Percentiles rank a stretch among this genome's conserved stretches.
These are phyloP conservation scores for Apiospora saccharicola DNA, from an alignment of 2,329 filamentous ascomycete genomes.

Conservation along the genomic window DNA sequence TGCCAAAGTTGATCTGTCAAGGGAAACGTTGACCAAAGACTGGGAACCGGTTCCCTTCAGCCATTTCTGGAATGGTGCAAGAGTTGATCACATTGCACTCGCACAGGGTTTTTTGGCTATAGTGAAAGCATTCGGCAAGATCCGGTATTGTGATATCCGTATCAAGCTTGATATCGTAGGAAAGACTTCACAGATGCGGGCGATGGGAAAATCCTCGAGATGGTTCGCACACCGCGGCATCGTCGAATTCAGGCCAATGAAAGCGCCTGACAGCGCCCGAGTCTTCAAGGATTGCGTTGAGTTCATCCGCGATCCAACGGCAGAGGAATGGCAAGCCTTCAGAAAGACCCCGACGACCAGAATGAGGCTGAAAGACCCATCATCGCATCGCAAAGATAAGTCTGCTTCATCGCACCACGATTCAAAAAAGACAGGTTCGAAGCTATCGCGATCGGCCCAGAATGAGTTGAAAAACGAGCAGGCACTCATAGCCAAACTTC, in stretches of 20 bases:
- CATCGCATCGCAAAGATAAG: conserved; percentile 38
- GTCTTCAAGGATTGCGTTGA: conserved; percentile 70
- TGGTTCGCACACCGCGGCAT: conserved; percentile 64
- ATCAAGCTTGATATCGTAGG: conserved; percentile 63
- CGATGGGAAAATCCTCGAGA: conserved; percentile 64
- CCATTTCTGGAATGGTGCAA: conserved; percentile 62
- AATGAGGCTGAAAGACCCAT: conserved; percentile 37
- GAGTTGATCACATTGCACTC: conserved; percentile 65
- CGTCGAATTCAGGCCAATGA: conserved; percentile 64
- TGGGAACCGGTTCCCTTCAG: conserved; percentile 65
- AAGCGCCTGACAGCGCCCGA: conserved; percentile 54
- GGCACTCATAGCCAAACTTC: background rate
- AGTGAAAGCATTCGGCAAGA: conserved; percentile 63
- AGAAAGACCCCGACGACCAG: conserved; percentile 56
- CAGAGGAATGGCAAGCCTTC: conserved; percentile 64
- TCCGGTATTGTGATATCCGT: conserved; percentile 65
- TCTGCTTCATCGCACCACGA: background rate
- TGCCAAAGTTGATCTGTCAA: conserved; percentile 49
- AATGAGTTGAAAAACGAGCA: conserved; percentile 27
- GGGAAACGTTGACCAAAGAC: conserved; percentile 49
- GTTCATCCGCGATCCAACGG: conserved; percentile 61
- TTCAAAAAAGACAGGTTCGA: background rate
- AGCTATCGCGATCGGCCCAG: conserved; percentile 22
- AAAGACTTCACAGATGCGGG: conserved; percentile 67
- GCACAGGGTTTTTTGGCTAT: conserved; percentile 65